Percentiles rank a stretch among this genome's conserved stretches.
Evolutionary conservation across 108 stramenopile species (phyloP).

Genomic region (Cyclotella baltica): DNA sequence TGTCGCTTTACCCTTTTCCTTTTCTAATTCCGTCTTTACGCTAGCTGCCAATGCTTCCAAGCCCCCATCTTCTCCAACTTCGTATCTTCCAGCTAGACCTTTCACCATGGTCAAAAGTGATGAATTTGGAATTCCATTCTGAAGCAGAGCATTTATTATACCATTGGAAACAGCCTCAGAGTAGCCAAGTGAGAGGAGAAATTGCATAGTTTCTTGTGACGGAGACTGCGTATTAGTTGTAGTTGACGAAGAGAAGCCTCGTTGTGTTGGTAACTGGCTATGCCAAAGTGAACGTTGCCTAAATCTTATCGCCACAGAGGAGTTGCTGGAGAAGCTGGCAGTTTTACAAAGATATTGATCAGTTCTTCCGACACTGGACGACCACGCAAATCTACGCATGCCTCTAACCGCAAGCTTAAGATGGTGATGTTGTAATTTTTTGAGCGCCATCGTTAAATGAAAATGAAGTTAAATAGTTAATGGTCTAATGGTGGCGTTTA

Average conservation of each 20-base stretch:
- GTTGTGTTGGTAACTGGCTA: neutral
- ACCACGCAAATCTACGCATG: too few species aligned
- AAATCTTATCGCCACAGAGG: too few species aligned
- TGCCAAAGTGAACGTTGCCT: too few species aligned
- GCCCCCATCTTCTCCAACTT: slow-evolving; percentile 74
- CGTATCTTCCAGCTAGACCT: slow-evolving; percentile 62
- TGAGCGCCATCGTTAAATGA: too few species aligned
- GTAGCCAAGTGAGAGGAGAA: slow-evolving; percentile 36
- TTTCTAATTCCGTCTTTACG: slow-evolving; percentile 45
- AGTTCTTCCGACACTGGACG: too few species aligned
- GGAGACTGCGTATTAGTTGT: neutral
- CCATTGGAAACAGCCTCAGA: slow-evolving; percentile 34
- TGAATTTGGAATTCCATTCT: slow-evolving; percentile 29
- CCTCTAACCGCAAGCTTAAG: too few species aligned
- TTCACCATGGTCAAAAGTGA: slow-evolving; percentile 55
- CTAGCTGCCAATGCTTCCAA: slow-evolving; percentile 62
- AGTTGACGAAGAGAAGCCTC: neutral
- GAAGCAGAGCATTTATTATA: slow-evolving; percentile 48
- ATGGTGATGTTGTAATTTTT: too few species aligned
- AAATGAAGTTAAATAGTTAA: too few species aligned
- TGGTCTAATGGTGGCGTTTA: too few species aligned
- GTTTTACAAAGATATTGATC: too few species aligned
- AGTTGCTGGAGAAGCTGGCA: too few species aligned
- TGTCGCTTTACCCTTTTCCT: slow-evolving; percentile 30
- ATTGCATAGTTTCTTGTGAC: slow-evolving; percentile 4